Conservation (phyloP, 139 green algal species). For the Nannochloris sp. region DNA sequence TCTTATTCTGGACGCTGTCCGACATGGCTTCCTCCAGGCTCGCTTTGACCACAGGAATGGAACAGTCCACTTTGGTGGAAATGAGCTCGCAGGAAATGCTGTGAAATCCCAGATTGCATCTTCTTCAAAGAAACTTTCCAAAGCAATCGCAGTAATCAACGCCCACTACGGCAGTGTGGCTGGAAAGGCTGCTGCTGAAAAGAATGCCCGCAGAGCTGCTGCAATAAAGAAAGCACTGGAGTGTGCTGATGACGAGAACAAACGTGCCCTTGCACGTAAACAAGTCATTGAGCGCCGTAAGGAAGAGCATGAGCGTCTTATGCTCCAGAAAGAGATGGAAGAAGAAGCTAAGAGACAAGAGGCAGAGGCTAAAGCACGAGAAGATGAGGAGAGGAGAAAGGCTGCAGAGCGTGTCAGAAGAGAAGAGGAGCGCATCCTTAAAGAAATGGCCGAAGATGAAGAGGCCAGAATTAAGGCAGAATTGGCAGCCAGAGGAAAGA, state of each 20-base stretch:
- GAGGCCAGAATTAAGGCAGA: slow-evolving; percentile 18
- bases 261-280: slow-evolving; percentile 66
- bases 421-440: slow-evolving; percentile 66
- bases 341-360: slow-evolving; percentile 57
- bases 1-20: slow-evolving; percentile 85
- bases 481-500: slow-evolving; percentile 23
- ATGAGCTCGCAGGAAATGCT: slow-evolving; percentile 50
- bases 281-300: slow-evolving; percentile 92
- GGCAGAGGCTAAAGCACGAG: slow-evolving; percentile 48
- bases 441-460: slow-evolving; percentile 74
- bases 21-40: slow-evolving; percentile 76
- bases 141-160: slow-evolving; percentile 52
- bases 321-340: slow-evolving; percentile 77
- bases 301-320: slow-evolving; percentile 79
- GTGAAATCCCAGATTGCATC: slow-evolving; percentile 47
- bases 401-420: slow-evolving; percentile 40
- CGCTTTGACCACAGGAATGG: slow-evolving; percentile 84
- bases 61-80: slow-evolving; percentile 79
- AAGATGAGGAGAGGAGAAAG: slow-evolving; percentile 60
- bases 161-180: neutral
- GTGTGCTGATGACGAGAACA: slow-evolving; percentile 66
- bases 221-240: slow-evolving; percentile 34
- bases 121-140: slow-evolving; percentile 60
- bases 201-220: slow-evolving; percentile 19
- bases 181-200: slow-evolving; percentile 6